phyloP scores from a whole-genome alignment of 306 rosid species.

The Mimosa bimucronata region DNA sequence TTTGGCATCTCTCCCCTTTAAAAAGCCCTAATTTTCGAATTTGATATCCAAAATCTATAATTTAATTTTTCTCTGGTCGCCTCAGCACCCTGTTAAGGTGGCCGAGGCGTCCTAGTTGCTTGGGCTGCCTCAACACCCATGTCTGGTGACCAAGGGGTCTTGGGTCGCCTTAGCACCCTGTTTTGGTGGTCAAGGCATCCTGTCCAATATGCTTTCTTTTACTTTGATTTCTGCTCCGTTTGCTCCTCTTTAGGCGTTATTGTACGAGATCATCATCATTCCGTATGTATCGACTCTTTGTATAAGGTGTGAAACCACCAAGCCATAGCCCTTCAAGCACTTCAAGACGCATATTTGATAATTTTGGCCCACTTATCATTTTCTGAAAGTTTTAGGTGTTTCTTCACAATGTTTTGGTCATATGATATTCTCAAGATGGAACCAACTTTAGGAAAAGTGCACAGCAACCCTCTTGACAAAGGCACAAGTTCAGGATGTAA shows the following conservation, averaged over 20 bases:
- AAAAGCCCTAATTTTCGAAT: too few species aligned
- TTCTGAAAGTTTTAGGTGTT: conserved; percentile 34
- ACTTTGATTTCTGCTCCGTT: too few species aligned
- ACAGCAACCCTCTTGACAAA: conserved; percentile 49
- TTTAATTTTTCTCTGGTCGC: too few species aligned
- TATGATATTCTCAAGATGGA: conserved; percentile 55
- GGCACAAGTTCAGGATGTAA: conserved; percentile 47
- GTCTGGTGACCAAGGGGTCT: too few species aligned
- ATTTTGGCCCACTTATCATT: conserved; percentile 64
- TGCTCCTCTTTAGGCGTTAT: conserved; percentile 64
- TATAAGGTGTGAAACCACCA: conserved; percentile 47
- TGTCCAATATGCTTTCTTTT: too few species aligned
- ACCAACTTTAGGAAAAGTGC: conserved; percentile 62
- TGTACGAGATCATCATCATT: conserved; percentile 45
- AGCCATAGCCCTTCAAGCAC: conserved; percentile 60
- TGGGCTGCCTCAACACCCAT: too few species aligned
- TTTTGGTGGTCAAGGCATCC: too few species aligned
- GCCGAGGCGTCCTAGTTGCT: too few species aligned
- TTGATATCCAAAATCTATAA: too few species aligned
- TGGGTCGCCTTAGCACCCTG: too few species aligned
- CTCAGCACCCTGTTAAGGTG: too few species aligned
- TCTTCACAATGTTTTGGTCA: conserved; percentile 41
- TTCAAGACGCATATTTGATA: conserved; percentile 49
- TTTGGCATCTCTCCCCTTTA: too few species aligned
- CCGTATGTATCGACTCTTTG: conserved; percentile 57